Percentiles rank a stretch among this genome's conserved stretches.
phyloP scores from a whole-genome alignment of 768 basidiomycete species.

The Melanogaster broomeanus region DNA sequence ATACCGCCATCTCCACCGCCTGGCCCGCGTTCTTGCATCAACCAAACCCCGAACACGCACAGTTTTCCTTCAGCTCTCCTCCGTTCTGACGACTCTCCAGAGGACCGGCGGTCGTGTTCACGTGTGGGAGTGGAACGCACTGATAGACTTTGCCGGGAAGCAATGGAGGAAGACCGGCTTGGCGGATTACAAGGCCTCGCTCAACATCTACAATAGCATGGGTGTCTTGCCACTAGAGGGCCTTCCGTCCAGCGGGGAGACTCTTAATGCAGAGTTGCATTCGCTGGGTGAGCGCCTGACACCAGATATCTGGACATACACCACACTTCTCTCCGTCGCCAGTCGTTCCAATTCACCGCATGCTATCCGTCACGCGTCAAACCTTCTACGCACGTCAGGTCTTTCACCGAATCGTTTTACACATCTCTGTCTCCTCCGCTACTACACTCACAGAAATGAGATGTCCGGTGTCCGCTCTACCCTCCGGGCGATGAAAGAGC shows the following conservation, averaged over 20 bases:
- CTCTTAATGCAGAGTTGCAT: conserved; percentile 5
- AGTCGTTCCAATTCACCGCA: conserved; percentile 45
- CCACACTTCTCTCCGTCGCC: conserved; percentile 66
- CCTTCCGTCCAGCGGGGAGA: conserved; percentile 7
- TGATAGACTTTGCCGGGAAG: conserved; percentile 67
- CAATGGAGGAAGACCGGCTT: conserved; percentile 60
- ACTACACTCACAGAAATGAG: conserved; percentile 49
- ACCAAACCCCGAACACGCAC: conserved; percentile 57
- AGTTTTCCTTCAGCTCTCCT: conserved; percentile 65
- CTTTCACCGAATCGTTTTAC: conserved; percentile 62
- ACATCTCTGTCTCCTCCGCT: conserved; percentile 58
- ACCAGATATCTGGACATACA: conserved; percentile 73
- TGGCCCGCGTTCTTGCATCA: conserved; percentile 59
- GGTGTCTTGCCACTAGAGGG: conserved; percentile 31
- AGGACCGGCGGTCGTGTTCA: conserved; percentile 54
- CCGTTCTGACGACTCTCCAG: conserved; percentile 62
- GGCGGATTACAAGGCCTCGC: conserved; percentile 59
- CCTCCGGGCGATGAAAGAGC: conserved; percentile 51
- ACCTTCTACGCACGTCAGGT: conserved; percentile 55
- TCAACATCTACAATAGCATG: conserved; percentile 65
- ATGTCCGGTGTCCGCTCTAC: conserved; percentile 57
- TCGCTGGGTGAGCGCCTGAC: conserved; percentile 9
- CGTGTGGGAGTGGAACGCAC: conserved; percentile 74
- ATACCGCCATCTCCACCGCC: conserved; percentile 53
- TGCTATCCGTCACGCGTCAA: conserved; percentile 51